Evolutionary conservation across 1,284 basidiomycete species (phyloP), one percentile per base, ranked within the genome.

Genomic region (Fereydounia khargensis): DNA sequence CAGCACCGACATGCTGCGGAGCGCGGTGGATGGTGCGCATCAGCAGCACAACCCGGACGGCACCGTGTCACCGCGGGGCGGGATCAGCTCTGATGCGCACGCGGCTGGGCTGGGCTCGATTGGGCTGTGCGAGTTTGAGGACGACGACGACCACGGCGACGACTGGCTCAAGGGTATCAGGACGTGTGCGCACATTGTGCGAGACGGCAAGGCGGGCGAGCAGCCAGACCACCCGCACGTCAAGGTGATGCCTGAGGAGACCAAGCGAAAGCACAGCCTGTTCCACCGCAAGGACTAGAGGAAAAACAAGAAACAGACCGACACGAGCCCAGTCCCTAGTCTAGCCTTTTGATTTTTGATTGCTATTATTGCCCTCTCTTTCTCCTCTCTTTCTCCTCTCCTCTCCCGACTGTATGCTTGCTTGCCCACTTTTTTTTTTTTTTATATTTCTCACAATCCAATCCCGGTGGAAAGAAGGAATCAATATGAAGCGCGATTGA

Each of bases 91-190:
- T 14, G 59, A 63, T 28, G 59, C 54, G 8, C 59, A 51, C 21
- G 54, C 54, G 3, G 59, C 59, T 2, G 59, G 54, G 8, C 35
- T 63, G 17, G 59, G 54, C n/a, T 32, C 42, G 9, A 54, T 63
- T 36, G 59, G 54, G n/a, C 37, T 63, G 24, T 32, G 57, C 34
- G 61, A 70, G 39, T 74, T 65, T 21, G 75, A 76, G 44, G 70
- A 77, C 34, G 71, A 73, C 30, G 77, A 78, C 43, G 72, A 77
- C 22, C 46, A 65, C 22, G 73, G 73, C 1, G 78, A 79, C 52
- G 70, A 76, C 20, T 79, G 78, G 78, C 53, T 79, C 20, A 73
- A 73, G 46, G 46, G 39, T 20, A 74, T 77, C 35, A 50, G 68
- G 11, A 73, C 73, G 3, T 77, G 76, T 40, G 73, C 71, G 6